These are phyloP conservation scores for Xerocomus brunneocitrinus DNA, from an alignment of 768 basidiomycete genomes.

Conservation along the genomic window DNA sequence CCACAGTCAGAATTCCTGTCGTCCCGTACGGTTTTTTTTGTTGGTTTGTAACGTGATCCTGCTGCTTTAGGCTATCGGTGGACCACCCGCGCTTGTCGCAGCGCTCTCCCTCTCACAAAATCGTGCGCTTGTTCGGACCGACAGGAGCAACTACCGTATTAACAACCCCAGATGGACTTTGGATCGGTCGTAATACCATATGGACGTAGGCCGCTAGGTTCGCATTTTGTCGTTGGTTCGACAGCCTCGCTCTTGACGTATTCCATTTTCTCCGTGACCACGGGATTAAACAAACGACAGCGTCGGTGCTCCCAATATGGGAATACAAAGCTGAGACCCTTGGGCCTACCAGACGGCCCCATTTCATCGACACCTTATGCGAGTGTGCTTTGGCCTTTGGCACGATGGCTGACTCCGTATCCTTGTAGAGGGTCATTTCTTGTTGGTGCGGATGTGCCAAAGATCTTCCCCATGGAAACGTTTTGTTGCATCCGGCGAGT, in stretches of 20 bases:
- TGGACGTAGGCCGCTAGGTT: too few relatives aligned
- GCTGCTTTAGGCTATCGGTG: not conserved
- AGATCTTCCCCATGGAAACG: not conserved
- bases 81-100: not conserved
- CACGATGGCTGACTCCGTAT: not conserved
- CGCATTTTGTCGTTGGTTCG: not conserved
- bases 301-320: not conserved
- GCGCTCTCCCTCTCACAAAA: not conserved
- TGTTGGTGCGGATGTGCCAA: too few relatives aligned
- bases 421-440: too few relatives aligned
- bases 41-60: not conserved
- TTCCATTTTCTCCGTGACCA: not conserved
- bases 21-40: too few relatives aligned
- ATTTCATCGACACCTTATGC: not conserved
- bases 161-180: not conserved
- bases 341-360: not conserved
- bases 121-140: not conserved
- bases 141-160: not conserved
- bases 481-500: not conserved
- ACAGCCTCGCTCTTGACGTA: not conserved
- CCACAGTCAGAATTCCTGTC: not conserved
- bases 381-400: not conserved
- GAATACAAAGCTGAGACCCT: not conserved
- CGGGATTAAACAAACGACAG: not conserved
- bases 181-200: not conserved